Conservation (phyloP, 139 green algal genomes). For the Eudorina sp. region DNA sequence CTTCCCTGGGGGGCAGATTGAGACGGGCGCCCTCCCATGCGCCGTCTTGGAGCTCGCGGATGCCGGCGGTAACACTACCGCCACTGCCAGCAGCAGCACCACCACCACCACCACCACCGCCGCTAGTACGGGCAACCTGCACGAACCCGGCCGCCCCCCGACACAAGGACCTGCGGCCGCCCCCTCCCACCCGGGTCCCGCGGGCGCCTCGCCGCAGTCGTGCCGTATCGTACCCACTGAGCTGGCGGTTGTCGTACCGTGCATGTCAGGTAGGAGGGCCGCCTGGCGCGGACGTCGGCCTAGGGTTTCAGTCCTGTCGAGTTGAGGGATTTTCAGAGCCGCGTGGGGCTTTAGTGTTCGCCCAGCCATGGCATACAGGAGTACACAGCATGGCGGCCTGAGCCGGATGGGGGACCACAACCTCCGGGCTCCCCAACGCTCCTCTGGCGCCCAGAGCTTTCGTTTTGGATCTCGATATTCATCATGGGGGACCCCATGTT, state of each 20-base stretch:
- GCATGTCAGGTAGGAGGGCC: conserved; percentile 23
- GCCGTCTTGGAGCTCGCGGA: conserved; percentile 20
- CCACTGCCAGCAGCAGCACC: neutral
- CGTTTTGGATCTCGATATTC: too few species aligned
- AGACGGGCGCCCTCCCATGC: conserved; percentile 21
- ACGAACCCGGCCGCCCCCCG: neutral
- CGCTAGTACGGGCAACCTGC: neutral
- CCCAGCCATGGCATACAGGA: too few species aligned
- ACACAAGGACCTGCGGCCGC: neutral
- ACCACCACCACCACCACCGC: neutral
- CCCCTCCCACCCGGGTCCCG: neutral
- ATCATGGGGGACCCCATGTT: too few species aligned
- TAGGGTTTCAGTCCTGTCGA: too few species aligned
- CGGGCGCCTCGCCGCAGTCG: neutral
- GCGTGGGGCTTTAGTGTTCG: too few species aligned
- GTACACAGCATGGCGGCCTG: too few species aligned
- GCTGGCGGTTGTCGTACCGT: conserved; percentile 12
- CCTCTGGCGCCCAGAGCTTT: too few species aligned
- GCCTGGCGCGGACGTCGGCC: too few species aligned
- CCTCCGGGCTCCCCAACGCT: too few species aligned
- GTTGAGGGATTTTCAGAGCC: too few species aligned
- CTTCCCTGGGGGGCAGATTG: conserved; percentile 24
- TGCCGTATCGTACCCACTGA: conserved; percentile 21
- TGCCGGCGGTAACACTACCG: neutral
- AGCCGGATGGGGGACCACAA: too few species aligned